Evolutionary conservation across 2,329 filamentous ascomycete genomes (phyloP).

Genomic region (Cercospora canescens): DNA sequence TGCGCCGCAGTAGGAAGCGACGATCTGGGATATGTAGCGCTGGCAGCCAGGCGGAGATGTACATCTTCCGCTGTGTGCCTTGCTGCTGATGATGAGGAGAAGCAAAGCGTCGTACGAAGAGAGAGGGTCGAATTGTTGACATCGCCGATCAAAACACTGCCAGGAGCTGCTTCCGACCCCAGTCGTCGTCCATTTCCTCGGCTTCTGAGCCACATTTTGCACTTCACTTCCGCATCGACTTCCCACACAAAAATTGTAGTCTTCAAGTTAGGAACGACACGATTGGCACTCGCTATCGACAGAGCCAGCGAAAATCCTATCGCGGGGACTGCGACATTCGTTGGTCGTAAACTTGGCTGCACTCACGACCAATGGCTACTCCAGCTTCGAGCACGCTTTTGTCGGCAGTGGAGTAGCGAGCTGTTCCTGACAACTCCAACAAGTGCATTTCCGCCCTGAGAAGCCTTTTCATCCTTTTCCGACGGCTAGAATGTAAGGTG

Average conservation of each 20-base stretch:
- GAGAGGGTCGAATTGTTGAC: neutral
- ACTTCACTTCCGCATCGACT: neutral
- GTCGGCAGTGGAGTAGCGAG: neutral
- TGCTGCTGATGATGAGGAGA: neutral
- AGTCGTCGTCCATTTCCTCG: neutral
- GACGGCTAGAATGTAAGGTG: neutral
- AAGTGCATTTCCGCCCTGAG: neutral
- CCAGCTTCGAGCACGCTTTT: neutral
- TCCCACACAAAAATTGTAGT: neutral
- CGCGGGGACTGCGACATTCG: neutral
- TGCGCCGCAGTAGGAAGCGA: neutral
- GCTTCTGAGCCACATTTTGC: neutral
- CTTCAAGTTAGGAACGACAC: neutral
- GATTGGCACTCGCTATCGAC: neutral
- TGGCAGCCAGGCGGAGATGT: neutral
- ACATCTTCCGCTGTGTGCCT: neutral
- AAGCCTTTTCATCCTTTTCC: neutral
- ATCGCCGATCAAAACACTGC: conserved; percentile 2
- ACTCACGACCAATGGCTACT: conserved; percentile 6
- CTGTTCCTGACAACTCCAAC: neutral
- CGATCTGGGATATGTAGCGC: neutral
- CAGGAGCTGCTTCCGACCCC: neutral
- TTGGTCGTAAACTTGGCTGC: neutral
- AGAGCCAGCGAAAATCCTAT: neutral
- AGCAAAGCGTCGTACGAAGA: neutral